phyloP scores from a whole-genome alignment of 2,329 filamentous ascomycete genomes.

The Colletotrichum godetiae region DNA sequence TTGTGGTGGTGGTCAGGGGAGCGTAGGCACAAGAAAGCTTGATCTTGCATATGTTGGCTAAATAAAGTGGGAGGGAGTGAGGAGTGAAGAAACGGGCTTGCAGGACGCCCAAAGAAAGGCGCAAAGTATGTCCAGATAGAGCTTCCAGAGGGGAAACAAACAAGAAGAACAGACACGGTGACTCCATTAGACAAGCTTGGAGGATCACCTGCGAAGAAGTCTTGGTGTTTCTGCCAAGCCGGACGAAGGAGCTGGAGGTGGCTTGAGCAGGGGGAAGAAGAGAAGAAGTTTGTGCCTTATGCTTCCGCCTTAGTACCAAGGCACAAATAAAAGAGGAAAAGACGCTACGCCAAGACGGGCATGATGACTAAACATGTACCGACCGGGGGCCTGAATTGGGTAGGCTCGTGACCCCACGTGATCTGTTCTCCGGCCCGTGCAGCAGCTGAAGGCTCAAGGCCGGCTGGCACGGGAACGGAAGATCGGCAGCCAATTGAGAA shows the following conservation, averaged over 20 bases:
- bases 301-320: neutral
- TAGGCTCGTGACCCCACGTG: slow-evolving; percentile 14
- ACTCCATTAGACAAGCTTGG: neutral
- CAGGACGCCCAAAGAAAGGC: neutral
- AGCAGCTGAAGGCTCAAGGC: neutral
- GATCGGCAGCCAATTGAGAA: slow-evolving; percentile 4
- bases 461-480: slow-evolving; percentile 7
- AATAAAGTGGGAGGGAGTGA: neutral
- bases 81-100: neutral
- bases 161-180: neutral
- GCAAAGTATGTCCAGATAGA: neutral
- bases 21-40: slow-evolving; percentile 15
- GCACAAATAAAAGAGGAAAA: neutral
- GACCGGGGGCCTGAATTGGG: neutral
- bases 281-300: neutral
- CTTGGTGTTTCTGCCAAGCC: slow-evolving; percentile 30
- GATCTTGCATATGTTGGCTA: neutral
- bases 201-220: neutral
- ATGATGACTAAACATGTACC: neutral
- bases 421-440: slow-evolving; percentile 6
- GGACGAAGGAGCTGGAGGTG: neutral
- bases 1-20: neutral
- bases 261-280: neutral
- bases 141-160: neutral
- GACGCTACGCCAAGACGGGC: neutral